Conservation (phyloP, 2,329 filamentous ascomycete genomes). For the Domatiomyces globalis region DNA sequence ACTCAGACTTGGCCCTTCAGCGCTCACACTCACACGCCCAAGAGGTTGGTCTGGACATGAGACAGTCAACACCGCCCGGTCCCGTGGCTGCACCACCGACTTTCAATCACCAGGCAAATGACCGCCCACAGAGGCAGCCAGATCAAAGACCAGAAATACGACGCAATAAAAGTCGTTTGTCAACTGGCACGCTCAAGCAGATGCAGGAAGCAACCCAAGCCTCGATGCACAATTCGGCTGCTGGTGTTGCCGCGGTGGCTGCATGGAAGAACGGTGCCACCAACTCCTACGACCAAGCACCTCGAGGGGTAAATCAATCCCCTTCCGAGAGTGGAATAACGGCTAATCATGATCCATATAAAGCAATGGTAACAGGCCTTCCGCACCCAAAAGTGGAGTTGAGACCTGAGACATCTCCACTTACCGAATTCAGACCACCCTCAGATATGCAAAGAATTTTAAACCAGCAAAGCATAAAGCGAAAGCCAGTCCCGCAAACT, state of each 20-base stretch:
- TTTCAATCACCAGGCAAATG: slow-evolving; percentile 61
- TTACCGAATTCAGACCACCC: slow-evolving; percentile 5
- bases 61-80: slow-evolving; percentile 49
- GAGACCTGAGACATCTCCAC: slow-evolving; percentile 6
- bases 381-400: not conserved
- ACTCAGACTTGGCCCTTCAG: slow-evolving; percentile 23
- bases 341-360: slow-evolving; percentile 12
- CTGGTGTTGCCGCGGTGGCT: slow-evolving; percentile 27
- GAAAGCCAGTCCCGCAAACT: slow-evolving; percentile 39
- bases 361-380: slow-evolving; percentile 23
- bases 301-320: slow-evolving; percentile 28
- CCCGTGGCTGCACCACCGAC: slow-evolving; percentile 66
- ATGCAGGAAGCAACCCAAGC: slow-evolving; percentile 53
- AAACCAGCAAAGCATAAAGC: slow-evolving; percentile 29
- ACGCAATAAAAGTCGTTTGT: slow-evolving; percentile 70
- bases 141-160: slow-evolving; percentile 64
- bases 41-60: slow-evolving; percentile 24
- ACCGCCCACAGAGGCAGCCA: slow-evolving; percentile 54
- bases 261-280: slow-evolving; percentile 26
- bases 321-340: slow-evolving; percentile 6
- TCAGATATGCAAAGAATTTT: slow-evolving; percentile 8
- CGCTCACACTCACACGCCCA: slow-evolving; percentile 7
- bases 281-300: slow-evolving; percentile 20
- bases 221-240: slow-evolving; percentile 26
- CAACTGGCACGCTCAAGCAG: slow-evolving; percentile 65